Evolutionary conservation across 768 basidiomycete genomes (phyloP), one percentile per base, ranked within the genome.

Genomic region (Lenzites betulinus): DNA sequence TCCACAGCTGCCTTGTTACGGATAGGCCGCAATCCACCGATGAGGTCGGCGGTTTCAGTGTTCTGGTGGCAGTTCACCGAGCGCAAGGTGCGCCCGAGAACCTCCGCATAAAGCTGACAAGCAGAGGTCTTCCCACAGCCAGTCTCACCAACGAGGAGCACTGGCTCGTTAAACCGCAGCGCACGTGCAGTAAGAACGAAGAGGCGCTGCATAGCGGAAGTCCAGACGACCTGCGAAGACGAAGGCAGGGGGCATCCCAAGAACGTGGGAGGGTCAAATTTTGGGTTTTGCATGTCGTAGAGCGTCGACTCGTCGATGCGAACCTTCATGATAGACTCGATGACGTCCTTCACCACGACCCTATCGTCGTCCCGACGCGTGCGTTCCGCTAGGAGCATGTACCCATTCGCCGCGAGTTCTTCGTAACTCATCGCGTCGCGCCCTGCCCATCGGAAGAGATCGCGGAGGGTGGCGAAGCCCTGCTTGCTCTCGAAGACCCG

Each of bases 401-500:
- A 98, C 0, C 97, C 97, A 64, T 98, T 93, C 66, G 95, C 88
- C 0, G 96, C 97, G 55, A 99, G 80, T 68, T 97, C 89, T 69
- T 97, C 92, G 71, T 94, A 93, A 9, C 90, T 88, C 50, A 92
- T 77, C 1, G 95, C 94, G 58, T 92, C 92, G 58, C 97, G 79
- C 4, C 88, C 89, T 7, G 95, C 97, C 97, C 97, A 99, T 44
- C 97, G 86, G 76, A 99, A 99, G 18, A 99, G 78, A 71, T 99
- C 97, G 41, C 97, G 92, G 4, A 99, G 82, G 1, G 97, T 99
- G 0, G 93, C 97, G 70, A 98, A 99, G 1, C 95, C 90, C 50
- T 96, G 91, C 74, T 95, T 98, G 70, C 94, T 96, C 75, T 99
- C 97, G 70, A 99, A 99, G 38, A 99, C 91, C 26, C 97, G 86